Percentiles rank a stretch among this genome's conserved stretches.
These are phyloP conservation scores for Calocybe gangraenosa DNA, from an alignment of 768 basidiomycete genomes.

Conservation along the genomic window DNA sequence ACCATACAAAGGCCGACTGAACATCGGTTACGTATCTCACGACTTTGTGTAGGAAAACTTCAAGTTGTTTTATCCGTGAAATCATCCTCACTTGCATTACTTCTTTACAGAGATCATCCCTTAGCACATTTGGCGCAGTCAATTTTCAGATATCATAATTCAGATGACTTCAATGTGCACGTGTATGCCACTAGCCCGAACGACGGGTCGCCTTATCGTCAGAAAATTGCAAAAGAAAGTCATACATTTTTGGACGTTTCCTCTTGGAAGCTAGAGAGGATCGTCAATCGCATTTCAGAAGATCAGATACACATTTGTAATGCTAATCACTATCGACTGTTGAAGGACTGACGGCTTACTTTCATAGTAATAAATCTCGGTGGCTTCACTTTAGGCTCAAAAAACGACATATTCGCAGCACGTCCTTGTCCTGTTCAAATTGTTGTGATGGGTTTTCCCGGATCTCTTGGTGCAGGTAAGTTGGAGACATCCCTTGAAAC, in stretches of 20 bases:
- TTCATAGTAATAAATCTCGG: constrained; percentile 3
- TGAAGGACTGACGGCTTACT: not conserved
- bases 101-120: not conserved
- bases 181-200: not conserved
- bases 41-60: not conserved
- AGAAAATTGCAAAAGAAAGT: constrained; percentile 1
- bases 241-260: constrained; percentile 1
- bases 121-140: constrained; percentile 1
- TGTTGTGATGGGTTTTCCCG: constrained; percentile 1
- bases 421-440: constrained; percentile 3
- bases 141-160: not conserved
- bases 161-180: constrained; percentile 1
- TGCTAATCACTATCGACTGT: too few relatives aligned
- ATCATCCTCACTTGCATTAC: not conserved
- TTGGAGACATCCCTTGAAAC: too few relatives aligned
- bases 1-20: not conserved
- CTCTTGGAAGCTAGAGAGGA: not conserved
- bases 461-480: not conserved
- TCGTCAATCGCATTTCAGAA: constrained; percentile 1
- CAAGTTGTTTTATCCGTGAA: too few relatives aligned
- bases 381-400: constrained; percentile 1
- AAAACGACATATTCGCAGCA: constrained; percentile 2
- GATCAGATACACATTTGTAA: constrained; percentile 4
- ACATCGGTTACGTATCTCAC: constrained; percentile 4
- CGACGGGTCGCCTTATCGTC: constrained; percentile 1